phyloP scores from a whole-genome alignment of 352 stramenopile species.

The Phytophthora brassicae region DNA sequence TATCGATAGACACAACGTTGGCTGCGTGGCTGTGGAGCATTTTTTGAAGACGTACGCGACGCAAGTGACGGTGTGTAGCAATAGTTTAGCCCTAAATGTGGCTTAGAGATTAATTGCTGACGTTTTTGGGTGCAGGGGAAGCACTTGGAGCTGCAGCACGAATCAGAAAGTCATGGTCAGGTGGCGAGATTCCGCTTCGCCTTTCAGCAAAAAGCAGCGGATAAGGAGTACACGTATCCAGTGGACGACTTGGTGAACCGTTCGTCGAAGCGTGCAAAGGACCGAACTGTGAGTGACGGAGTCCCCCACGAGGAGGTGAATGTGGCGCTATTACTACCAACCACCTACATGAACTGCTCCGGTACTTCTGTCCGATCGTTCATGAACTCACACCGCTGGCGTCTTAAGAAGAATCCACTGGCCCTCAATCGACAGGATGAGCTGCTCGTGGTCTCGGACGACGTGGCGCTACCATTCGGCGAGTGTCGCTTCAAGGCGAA shows the following conservation, averaged over 20 bases:
- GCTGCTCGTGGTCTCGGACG: constrained; percentile 80
- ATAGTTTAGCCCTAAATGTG: neutral
- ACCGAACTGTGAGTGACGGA: constrained; percentile 71
- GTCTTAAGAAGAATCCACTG: constrained; percentile 84
- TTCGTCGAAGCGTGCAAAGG: constrained; percentile 73
- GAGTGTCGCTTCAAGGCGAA: constrained; percentile 83
- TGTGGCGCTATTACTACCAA: constrained; percentile 71
- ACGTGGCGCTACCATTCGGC: constrained; percentile 81
- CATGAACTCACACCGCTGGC: constrained; percentile 80
- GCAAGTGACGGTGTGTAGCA: constrained; percentile 52
- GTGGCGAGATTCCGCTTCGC: constrained; percentile 54
- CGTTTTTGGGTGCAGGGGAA: constrained; percentile 37
- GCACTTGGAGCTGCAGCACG: constrained; percentile 53
- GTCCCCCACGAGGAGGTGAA: constrained; percentile 77
- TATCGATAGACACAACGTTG: constrained; percentile 89
- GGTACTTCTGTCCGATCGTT: constrained; percentile 75
- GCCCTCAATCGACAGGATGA: constrained; percentile 82
- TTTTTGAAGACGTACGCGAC: constrained; percentile 71
- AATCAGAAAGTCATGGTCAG: constrained; percentile 65
- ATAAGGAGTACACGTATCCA: constrained; percentile 40
- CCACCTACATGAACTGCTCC: constrained; percentile 88
- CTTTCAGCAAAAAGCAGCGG: constrained; percentile 60
- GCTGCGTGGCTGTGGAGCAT: constrained; percentile 58
- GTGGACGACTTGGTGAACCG: constrained; percentile 77
- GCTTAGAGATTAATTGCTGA: neutral